These are phyloP conservation scores for Curvularia sp. DNA, from an alignment of 2,329 filamentous ascomycete species.

Conservation along the genomic window DNA sequence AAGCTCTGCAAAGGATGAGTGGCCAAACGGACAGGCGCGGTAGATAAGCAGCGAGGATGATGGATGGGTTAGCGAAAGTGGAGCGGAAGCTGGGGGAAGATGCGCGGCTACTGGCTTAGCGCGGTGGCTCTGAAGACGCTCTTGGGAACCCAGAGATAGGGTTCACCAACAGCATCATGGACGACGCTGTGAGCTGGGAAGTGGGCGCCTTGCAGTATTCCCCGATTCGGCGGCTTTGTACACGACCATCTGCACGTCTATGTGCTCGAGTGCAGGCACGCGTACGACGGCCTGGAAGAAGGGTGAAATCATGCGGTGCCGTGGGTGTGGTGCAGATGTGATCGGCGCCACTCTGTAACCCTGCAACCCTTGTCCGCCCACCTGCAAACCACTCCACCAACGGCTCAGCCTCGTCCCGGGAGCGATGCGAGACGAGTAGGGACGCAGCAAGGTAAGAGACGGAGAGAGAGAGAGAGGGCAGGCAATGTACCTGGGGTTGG, in stretches of 20 bases:
- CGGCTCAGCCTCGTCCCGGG: conserved; percentile 18
- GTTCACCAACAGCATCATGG: conserved; percentile 9
- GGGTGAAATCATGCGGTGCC: conserved; percentile 2
- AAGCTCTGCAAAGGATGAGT: conserved; percentile 5
- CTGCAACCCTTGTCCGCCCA: conserved; percentile 11
- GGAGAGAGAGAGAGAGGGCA: too few species aligned
- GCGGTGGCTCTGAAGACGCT: conserved; percentile 11
- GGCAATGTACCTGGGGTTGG: neutral
- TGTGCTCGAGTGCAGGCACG: conserved; percentile 13
- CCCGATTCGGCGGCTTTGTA: neutral
- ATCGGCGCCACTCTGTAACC: conserved; percentile 8
- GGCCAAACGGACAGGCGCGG: conserved; percentile 2
- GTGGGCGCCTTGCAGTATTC: neutral
- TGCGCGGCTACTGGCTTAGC: conserved; percentile 21
- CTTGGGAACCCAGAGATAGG: conserved; percentile 24
- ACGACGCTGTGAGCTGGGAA: neutral
- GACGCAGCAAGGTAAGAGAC: neutral
- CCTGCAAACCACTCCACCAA: conserved; percentile 14
- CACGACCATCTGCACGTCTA: neutral
- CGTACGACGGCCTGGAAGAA: neutral
- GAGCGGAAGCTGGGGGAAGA: conserved; percentile 34
- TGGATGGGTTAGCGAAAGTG: conserved; percentile 36
- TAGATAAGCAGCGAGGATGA: conserved; percentile 21
- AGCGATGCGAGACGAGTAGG: conserved; percentile 6
- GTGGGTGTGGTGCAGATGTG: conserved; percentile 9